phyloP scores from a whole-genome alignment of 352 stramenopile genomes.

The Phytophthora pistaciae region DNA sequence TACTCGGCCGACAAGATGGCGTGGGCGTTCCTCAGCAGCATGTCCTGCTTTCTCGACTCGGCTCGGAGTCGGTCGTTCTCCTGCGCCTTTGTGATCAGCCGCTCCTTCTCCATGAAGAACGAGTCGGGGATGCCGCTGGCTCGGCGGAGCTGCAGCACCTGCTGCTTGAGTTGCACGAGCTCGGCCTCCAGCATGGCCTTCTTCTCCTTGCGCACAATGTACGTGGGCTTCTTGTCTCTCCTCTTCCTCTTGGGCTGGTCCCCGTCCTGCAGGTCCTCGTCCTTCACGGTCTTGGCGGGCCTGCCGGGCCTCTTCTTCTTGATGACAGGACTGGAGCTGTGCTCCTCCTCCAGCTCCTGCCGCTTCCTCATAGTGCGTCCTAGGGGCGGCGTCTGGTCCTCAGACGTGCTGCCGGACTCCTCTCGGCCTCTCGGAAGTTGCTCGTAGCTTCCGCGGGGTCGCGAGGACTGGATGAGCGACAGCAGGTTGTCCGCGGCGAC shows the following conservation, averaged over 20 bases:
- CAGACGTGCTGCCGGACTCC: constrained; percentile 16
- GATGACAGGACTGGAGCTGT: background rate
- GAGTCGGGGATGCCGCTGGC: constrained; percentile 43
- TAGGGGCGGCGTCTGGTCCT: constrained; percentile 16
- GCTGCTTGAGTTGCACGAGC: constrained; percentile 38
- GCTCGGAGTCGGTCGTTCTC: constrained; percentile 47
- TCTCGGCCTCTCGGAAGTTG: background rate
- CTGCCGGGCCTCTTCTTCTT: constrained; percentile 13
- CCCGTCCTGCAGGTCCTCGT: background rate
- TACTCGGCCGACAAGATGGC: constrained; percentile 51
- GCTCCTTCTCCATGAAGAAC: constrained; percentile 41
- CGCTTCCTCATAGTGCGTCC: constrained; percentile 12
- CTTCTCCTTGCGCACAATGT: constrained; percentile 55
- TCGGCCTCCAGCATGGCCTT: constrained; percentile 53
- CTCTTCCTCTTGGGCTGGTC: constrained; percentile 19
- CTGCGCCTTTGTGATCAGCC: constrained; percentile 25
- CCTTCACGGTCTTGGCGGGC: constrained; percentile 10
- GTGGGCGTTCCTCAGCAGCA: constrained; percentile 48
- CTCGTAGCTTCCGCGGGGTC: background rate
- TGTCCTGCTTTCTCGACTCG: constrained; percentile 52
- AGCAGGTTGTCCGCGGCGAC: constrained; percentile 37
- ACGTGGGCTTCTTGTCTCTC: constrained; percentile 48
- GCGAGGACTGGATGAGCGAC: constrained; percentile 37
- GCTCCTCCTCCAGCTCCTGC: background rate
- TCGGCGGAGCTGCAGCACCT: constrained; percentile 36